Percentiles rank a stretch among this genome's conserved stretches.
Conservation (phyloP, 768 basidiomycete species). For the Trametes gibbosa region DNA sequence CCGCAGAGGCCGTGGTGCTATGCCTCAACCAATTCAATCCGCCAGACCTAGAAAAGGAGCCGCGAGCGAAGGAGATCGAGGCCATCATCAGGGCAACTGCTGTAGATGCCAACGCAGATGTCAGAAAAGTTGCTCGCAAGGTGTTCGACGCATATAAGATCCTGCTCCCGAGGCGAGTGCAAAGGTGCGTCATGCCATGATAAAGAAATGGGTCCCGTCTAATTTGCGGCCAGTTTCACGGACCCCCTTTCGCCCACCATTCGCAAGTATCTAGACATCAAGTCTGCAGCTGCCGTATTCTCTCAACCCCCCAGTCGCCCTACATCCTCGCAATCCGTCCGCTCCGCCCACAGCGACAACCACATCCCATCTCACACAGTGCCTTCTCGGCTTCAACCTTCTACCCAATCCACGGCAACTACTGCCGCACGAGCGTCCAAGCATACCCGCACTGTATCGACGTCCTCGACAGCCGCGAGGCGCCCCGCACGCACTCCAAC, state of each 20-base stretch:
- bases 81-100: constrained; percentile 62
- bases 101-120: constrained; percentile 72
- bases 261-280: constrained; percentile 70
- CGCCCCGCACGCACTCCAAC: constrained; percentile 5
- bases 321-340: constrained; percentile 25
- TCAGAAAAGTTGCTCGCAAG: constrained; percentile 65
- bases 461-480: constrained; percentile 3
- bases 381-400: not conserved
- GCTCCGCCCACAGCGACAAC: constrained; percentile 10
- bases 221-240: constrained; percentile 53
- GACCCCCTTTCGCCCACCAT: constrained; percentile 72
- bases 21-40: constrained; percentile 78
- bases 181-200: constrained; percentile 46
- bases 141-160: constrained; percentile 76
- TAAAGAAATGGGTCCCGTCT: not conserved
- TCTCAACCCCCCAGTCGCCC: constrained; percentile 29
- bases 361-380: constrained; percentile 2
- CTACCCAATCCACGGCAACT: not conserved
- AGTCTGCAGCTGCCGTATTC: constrained; percentile 17
- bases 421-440: not conserved
- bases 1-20: constrained; percentile 62
- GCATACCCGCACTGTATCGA: constrained; percentile 11
- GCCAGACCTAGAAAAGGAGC: constrained; percentile 72
- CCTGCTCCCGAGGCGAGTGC: constrained; percentile 64
- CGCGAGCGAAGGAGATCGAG: constrained; percentile 64